Base-by-base conservation (phyloP, 1,139 yeast genomes). In the Candida mesenterica region DNA sequence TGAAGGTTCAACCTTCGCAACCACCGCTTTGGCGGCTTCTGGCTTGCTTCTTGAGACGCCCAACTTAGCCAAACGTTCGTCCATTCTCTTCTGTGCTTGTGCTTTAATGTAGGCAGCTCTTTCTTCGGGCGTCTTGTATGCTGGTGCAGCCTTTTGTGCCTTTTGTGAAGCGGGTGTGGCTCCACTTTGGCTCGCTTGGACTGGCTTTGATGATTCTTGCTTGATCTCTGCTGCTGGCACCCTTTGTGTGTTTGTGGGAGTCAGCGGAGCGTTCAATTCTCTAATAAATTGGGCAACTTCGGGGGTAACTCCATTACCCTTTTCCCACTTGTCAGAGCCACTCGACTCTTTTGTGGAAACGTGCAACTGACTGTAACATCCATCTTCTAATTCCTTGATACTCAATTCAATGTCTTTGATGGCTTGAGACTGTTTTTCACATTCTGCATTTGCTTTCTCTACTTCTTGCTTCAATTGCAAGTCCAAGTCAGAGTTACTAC, bases 1-100 rank as follows among this genome's bases (percentile, higher is more conserved):
- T n/a, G n/a, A 6, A 19, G 22, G 22, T 19, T 6, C 8, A 19
- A 6, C 22, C 22, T 19, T 19, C 22, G 6, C 9, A 19, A 19
- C 8, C 22, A 23, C 25, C 7, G 39, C 27, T 15, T 27, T 15
- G 8, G 42, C 28, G 7, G 46, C 35, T 46, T 35, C 52, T 50
- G 39, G 32, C 24, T 33, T 30, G 8, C 50, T 57, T 45, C 83
- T 69, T 20, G 75, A 66, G 36, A 87, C 78, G 1, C 97, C 97
- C 40, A 90, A 72, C 45, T 84, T 85, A 1, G 96, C 96, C 54
- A 89, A 70, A 49, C 94, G 72, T 51, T 89, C 97, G 44, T 80
- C 82, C 95, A 90, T 89, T 52, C 88, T 77, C 59, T 83, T 79
- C 49, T 85, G 87, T 0, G 97, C 97, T 52, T 87, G 95, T 9